Percentiles rank a stretch among this genome's conserved stretches.
Conservation (phyloP, 2,329 filamentous ascomycete species). For the Chaetomium strumarium region DNA sequence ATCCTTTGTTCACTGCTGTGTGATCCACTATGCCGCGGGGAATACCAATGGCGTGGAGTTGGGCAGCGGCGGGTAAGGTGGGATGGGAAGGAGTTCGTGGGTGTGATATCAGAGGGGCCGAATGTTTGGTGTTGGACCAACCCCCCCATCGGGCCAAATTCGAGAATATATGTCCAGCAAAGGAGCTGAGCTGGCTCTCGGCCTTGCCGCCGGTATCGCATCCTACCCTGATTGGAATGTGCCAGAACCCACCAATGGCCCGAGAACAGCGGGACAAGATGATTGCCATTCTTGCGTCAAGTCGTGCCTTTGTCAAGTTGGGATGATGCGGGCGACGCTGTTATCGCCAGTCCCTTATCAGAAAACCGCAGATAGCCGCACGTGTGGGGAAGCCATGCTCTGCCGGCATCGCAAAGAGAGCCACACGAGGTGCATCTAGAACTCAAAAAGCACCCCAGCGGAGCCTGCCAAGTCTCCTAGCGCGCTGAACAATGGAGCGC, state of each 20-base stretch:
- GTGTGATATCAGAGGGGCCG: not conserved
- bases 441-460: conserved; percentile 1
- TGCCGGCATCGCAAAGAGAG: conserved; percentile 17
- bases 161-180: conserved; percentile 8
- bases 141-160: conserved; percentile 1
- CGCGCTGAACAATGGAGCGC: not conserved
- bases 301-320: conserved; percentile 21
- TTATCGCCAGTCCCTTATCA: conserved; percentile 23
- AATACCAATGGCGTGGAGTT: no score
- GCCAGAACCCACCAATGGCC: conserved; percentile 10
- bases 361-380: conserved; percentile 28
- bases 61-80: not conserved
- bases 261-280: not conserved
- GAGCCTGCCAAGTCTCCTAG: conserved; percentile 14
- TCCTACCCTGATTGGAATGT: not conserved
- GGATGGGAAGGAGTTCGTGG: not conserved
- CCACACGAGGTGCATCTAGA: conserved; percentile 2
- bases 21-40: no score
- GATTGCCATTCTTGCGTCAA: conserved; percentile 15
- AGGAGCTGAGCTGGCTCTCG: not conserved
- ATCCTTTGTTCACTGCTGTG: not conserved
- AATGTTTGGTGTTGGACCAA: not conserved
- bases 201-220: conserved; percentile 17
- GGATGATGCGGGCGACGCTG: conserved; percentile 22
- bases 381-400: conserved; percentile 10